Evolutionary conservation across 78 protist genomes (phyloP).

Genomic region (Isochrysis galbana): DNA sequence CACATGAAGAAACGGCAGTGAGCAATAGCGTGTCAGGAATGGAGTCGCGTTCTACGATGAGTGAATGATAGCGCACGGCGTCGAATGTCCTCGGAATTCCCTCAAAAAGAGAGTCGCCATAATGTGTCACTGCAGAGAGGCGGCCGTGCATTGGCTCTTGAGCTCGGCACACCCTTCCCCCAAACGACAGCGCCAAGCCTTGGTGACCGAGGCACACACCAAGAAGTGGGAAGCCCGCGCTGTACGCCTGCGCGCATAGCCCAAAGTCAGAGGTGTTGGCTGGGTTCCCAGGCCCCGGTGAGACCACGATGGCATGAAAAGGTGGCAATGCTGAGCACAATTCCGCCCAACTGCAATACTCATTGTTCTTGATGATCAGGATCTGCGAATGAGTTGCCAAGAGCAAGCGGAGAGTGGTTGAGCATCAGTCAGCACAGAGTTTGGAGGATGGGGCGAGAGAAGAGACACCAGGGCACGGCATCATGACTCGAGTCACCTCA

Average conservation of each 20-base stretch:
- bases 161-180: neutral
- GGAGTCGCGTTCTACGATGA: slow-evolving; percentile 11
- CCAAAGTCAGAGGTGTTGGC: slow-evolving; percentile 59
- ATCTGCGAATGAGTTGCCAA: neutral
- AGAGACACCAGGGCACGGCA: neutral
- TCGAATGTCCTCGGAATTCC: slow-evolving; percentile 45
- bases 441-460: no score
- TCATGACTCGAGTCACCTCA: neutral
- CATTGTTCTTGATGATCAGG: slow-evolving; percentile 53
- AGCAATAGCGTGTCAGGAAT: neutral
- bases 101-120: slow-evolving; percentile 18
- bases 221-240: slow-evolving; percentile 47
- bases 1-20: neutral
- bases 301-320: slow-evolving; percentile 49
- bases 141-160: neutral
- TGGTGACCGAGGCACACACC: slow-evolving; percentile 84
- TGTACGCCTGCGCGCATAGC: neutral
- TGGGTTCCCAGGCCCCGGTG: slow-evolving; percentile 53
- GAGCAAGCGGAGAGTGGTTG: neutral
- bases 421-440: no score
- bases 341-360: neutral
- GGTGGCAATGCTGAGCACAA: neutral
- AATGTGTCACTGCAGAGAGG: neutral
- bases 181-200: slow-evolving; percentile 1
- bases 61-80: slow-evolving; percentile 78